A percentile compares a stretch with the other conserved stretches of the same genome.
Conservation (phyloP, 73 alveolate species). For the Paramecium pentaurelia region DNA sequence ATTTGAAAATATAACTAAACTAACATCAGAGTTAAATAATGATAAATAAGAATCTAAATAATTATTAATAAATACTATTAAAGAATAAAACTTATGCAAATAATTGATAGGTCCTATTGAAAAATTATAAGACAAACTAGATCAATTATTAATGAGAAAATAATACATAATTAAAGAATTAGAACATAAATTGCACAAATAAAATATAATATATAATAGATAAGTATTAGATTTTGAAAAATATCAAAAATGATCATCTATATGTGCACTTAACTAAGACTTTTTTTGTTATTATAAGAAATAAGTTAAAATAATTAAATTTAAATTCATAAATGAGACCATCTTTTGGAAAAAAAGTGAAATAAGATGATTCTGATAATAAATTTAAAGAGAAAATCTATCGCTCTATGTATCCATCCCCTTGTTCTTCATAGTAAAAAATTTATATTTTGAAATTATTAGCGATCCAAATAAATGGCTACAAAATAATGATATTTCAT, state of each 20-base stretch:
- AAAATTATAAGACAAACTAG: background rate
- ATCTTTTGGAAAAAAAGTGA: background rate
- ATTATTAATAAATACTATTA: background rate
- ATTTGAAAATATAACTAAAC: background rate
- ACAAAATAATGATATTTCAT: background rate
- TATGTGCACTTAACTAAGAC: background rate
- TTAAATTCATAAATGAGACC: background rate
- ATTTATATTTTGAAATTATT: background rate
- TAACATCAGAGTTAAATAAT: background rate
- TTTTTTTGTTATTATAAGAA: background rate
- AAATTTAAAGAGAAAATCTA: background rate
- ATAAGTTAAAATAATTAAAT: background rate
- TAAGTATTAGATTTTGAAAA: background rate
- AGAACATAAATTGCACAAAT: background rate
- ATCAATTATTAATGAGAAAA: background rate
- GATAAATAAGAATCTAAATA: background rate
- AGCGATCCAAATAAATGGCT: conserved; percentile 21
- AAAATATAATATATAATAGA: background rate
- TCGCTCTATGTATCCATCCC: background rate
- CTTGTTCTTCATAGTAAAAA: background rate
- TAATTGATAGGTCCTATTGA: background rate
- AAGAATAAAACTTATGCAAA: background rate
- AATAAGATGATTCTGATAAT: background rate
- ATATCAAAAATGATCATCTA: background rate
- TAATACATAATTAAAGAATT: background rate